These are phyloP conservation scores for Termitomyces bulborhizus DNA, from an alignment of 768 basidiomycete genomes.

Conservation along the genomic window DNA sequence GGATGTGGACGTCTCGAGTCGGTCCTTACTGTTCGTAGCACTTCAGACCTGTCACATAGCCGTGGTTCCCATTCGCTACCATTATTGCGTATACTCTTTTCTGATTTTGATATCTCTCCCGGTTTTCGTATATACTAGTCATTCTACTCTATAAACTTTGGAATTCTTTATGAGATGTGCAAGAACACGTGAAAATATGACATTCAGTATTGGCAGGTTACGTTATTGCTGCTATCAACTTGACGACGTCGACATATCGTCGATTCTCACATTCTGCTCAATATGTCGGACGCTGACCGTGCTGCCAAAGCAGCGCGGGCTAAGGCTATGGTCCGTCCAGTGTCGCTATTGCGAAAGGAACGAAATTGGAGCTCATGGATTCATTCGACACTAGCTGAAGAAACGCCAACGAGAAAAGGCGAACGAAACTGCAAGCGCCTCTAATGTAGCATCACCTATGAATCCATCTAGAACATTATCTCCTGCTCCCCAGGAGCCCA, in stretches of 20 bases:
- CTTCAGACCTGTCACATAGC: slow-evolving; percentile 23
- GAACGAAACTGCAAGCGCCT: slow-evolving; percentile 28
- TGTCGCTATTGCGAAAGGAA: not conserved
- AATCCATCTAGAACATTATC: slow-evolving; percentile 37
- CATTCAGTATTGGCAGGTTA: not conserved
- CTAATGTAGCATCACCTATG: slow-evolving; percentile 34
- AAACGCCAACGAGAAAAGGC: slow-evolving; percentile 74
- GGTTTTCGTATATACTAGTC: slow-evolving; percentile 42
- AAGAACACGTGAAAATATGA: not conserved
- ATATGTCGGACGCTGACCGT: slow-evolving; percentile 69
- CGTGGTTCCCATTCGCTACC: slow-evolving; percentile 18
- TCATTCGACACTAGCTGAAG: slow-evolving; percentile 51
- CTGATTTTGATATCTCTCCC: slow-evolving; percentile 27
- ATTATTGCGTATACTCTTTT: slow-evolving; percentile 27
- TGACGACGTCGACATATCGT: not conserved
- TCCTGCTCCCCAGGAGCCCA: slow-evolving; percentile 39
- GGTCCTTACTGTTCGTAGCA: slow-evolving; percentile 49
- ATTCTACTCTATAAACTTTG: slow-evolving; percentile 22
- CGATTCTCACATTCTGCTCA: not conserved
- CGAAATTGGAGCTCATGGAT: slow-evolving; percentile 3
- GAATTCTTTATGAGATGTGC: not conserved
- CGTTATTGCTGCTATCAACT: not conserved
- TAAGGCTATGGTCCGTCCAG: slow-evolving; percentile 63
- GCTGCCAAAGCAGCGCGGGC: slow-evolving; percentile 80
- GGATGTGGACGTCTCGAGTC: slow-evolving; percentile 50